Evolutionary conservation across 768 basidiomycete genomes (phyloP), one percentile per base, ranked within the genome.

Genomic region (Auricularia heimuer): DNA sequence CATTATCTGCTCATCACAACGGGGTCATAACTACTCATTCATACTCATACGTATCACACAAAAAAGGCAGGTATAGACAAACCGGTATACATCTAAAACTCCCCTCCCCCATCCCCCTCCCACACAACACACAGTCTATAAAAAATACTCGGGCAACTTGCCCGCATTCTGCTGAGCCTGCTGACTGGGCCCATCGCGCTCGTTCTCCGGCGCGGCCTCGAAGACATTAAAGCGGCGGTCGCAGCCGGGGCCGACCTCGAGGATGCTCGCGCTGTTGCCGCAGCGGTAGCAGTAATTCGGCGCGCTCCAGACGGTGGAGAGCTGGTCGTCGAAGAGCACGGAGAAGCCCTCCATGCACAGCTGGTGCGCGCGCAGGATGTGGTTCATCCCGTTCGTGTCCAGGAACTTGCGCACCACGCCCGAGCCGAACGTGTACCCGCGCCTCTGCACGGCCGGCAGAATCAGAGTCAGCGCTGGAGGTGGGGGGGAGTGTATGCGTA

Each of bases 201-300:
- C 97, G 73, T 99, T 99, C 77, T 99, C 97, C 3, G 97, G 97
- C 1, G 97, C 97, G 3, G 97, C 97, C 68, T 95, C 92, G 73
- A 99, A 98, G 42, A 98, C 97, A 70, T 98, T 99, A 76, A 98
- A 98, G 75, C 83, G 90, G 89, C 62, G 76, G 68, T 18, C 79
- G 78, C 54, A 87, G 92, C 86, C 91, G 3, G 95, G 96, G 0
- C 92, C 90, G 47, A 99, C 92, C 78, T 98, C 96, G 65, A 98
- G 79, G 70, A 98, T 96, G 70, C 91, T 94, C 29, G 97, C 97
- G 64, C 90, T 90, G 76, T 99, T 99, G 44, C 97, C 97, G 73
- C 97, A 98, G 54, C 97, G 86, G 77, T 98, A 98, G 75, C 96
- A 98, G 73, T 98, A 98, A 73, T 99, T 99, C 45, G 96, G 96